phyloP scores from a whole-genome alignment of 352 stramenopile species.

The Discostella stelligera region DNA sequence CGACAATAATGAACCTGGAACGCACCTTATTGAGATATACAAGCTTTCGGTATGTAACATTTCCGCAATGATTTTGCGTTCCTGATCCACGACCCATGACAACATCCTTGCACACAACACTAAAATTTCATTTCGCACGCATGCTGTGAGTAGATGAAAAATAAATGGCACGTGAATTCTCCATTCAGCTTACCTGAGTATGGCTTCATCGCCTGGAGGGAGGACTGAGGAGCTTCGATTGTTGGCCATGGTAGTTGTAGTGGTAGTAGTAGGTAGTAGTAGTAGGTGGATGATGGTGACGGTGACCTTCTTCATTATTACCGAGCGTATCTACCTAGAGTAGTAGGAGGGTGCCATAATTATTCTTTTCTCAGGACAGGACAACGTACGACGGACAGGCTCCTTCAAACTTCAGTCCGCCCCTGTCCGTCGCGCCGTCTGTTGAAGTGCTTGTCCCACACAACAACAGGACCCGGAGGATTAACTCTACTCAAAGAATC shows the following conservation, averaged over 20 bases:
- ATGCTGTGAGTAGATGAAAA: neutral
- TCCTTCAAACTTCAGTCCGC: no score
- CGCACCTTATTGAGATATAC: slow-evolving; percentile 52
- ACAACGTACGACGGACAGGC: no score
- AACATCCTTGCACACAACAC: slow-evolving; percentile 43
- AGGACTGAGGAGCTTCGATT: neutral
- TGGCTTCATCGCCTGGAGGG: slow-evolving; percentile 11
- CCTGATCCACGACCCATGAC: slow-evolving; percentile 40
- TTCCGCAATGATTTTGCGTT: slow-evolving; percentile 49
- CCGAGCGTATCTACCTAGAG: no score
- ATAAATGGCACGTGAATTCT: neutral
- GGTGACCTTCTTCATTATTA: no score
- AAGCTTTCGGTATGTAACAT: slow-evolving; percentile 46
- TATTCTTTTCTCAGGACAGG: no score
- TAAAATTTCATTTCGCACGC: neutral
- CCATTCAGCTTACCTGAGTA: slow-evolving; percentile 2
- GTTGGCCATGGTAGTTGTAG: neutral
- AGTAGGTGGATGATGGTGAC: no score
- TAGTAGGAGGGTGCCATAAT: no score
- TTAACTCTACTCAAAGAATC: no score
- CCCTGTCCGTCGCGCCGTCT: no score
- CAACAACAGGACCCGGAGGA: no score
- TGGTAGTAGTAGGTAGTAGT: no score
- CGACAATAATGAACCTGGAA: neutral
- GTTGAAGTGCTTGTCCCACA: no score